Conservation (phyloP, 805 yeast genomes). For the Nakazawaea wyomingensis region DNA sequence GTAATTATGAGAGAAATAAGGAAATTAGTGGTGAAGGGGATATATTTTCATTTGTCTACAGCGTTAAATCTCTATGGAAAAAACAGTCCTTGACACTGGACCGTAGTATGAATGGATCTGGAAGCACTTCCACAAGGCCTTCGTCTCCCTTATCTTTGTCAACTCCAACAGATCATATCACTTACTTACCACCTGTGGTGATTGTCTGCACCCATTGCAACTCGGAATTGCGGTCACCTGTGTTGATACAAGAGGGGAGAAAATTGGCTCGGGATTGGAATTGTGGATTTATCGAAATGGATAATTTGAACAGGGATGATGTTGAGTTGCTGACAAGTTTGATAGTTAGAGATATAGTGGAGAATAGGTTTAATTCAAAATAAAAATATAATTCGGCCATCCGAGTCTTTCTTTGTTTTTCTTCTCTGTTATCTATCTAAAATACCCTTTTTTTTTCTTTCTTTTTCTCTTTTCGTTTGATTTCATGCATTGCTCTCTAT, state of each 20-base stretch:
- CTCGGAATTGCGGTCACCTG: constrained; percentile 56
- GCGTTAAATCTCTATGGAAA: constrained; percentile 56
- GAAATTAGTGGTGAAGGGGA: constrained; percentile 64
- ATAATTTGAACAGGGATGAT: constrained; percentile 41
- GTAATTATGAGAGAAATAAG: constrained; percentile 51
- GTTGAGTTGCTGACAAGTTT: constrained; percentile 55
- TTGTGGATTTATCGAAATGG: constrained; percentile 61
- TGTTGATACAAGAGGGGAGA: constrained; percentile 52
- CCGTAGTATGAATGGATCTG: constrained; percentile 1
- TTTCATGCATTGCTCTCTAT: too few relatives aligned
- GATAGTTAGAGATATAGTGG: constrained; percentile 56
- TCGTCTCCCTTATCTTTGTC: background rate
- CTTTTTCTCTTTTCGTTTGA: too few relatives aligned
- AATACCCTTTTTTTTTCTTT: too few relatives aligned
- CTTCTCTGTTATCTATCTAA: too few relatives aligned
- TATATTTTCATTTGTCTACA: constrained; percentile 52
- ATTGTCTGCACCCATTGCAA: constrained; percentile 60
- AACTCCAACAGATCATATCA: background rate
- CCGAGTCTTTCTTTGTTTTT: too few relatives aligned
- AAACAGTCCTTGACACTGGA: constrained; percentile 18
- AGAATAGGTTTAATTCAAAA: constrained; percentile 17
- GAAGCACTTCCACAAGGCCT: too few relatives aligned
- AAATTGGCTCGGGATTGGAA: constrained; percentile 56
- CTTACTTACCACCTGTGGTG: constrained; percentile 52
- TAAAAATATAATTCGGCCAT: too few relatives aligned